Evolutionary conservation across 2,329 filamentous ascomycete species (phyloP).

Genomic region (Talaromyces pinophilus): DNA sequence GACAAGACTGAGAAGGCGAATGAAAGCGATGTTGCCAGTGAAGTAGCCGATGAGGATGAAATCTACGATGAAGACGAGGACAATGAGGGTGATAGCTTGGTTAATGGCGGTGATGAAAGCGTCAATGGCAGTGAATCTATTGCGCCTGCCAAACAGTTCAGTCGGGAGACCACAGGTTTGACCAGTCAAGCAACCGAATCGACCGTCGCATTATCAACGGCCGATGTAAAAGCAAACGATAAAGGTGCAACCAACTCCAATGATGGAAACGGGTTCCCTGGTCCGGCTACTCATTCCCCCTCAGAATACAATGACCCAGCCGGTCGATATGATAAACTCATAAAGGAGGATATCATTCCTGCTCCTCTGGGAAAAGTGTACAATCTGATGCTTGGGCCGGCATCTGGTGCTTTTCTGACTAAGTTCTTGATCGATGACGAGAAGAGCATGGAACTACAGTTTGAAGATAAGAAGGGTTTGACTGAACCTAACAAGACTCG

Average conservation of each 20-base stretch:
- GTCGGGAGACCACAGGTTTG: slow-evolving; percentile 69
- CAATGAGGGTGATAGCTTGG: slow-evolving; percentile 61
- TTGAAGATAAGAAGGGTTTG: slow-evolving; percentile 76
- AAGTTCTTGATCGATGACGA: slow-evolving; percentile 86
- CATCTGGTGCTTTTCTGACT: slow-evolving; percentile 76
- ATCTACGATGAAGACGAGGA: slow-evolving; percentile 56
- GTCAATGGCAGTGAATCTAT: slow-evolving; percentile 55
- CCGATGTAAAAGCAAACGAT: slow-evolving; percentile 51
- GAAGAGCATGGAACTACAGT: slow-evolving; percentile 82
- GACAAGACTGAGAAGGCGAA: slow-evolving; percentile 83
- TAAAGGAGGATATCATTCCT: slow-evolving; percentile 82
- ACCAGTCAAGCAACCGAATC: slow-evolving; percentile 40
- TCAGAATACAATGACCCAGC: slow-evolving; percentile 81
- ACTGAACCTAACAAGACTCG: slow-evolving; percentile 73
- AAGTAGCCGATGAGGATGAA: slow-evolving; percentile 73
- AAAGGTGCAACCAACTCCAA: slow-evolving; percentile 44
- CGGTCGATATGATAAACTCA: slow-evolving; percentile 78
- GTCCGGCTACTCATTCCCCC: slow-evolving; percentile 75
- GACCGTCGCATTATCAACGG: slow-evolving; percentile 36
- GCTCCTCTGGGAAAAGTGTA: slow-evolving; percentile 93
- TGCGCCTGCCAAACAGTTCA: slow-evolving; percentile 54
- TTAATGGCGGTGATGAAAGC: slow-evolving; percentile 57
- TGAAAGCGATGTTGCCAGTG: slow-evolving; percentile 71
- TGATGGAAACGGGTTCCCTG: slow-evolving; percentile 69
- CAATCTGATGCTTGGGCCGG: slow-evolving; percentile 79